Conservation (phyloP, 2,329 filamentous ascomycete genomes). For the Lasiodiplodia gonubiensis region DNA sequence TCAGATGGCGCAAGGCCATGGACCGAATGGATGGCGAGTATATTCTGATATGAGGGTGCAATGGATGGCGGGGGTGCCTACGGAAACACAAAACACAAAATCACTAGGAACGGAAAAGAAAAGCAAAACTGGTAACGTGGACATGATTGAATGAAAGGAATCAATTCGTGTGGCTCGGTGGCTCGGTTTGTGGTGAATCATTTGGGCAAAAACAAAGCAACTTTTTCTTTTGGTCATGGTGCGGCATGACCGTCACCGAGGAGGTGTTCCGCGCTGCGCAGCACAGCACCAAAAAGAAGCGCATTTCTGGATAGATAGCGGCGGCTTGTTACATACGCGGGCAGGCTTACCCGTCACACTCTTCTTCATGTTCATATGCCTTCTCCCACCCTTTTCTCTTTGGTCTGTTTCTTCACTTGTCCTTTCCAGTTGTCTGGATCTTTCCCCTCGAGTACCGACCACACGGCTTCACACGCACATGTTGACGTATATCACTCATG, state of each 20-base stretch:
- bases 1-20: conserved; percentile 59
- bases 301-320: not conserved
- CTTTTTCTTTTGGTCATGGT: not conserved
- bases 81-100: not conserved
- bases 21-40: conserved; percentile 58
- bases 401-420: not conserved
- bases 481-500: not conserved
- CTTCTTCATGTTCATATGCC: not conserved
- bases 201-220: conserved; percentile 8
- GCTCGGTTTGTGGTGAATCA: conserved; percentile 3
- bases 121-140: conserved; percentile 9
- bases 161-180: not conserved
- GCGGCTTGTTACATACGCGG: not conserved
- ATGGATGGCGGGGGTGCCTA: not conserved
- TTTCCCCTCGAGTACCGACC: not conserved
- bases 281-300: not conserved
- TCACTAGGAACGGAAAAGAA: not conserved
- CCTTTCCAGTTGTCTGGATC: not conserved
- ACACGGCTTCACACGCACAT: not conserved
- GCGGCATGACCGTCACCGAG: not conserved
- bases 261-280: conserved; percentile 1
- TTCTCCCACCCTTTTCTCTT: not conserved
- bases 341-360: not conserved
- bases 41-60: conserved; percentile 50
- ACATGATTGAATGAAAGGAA: conserved; percentile 13